A percentile compares a stretch with the other conserved stretches of the same genome.
phyloP scores from a whole-genome alignment of 371 early-diverging fungal species.

The Actinomucor elegans region DNA sequence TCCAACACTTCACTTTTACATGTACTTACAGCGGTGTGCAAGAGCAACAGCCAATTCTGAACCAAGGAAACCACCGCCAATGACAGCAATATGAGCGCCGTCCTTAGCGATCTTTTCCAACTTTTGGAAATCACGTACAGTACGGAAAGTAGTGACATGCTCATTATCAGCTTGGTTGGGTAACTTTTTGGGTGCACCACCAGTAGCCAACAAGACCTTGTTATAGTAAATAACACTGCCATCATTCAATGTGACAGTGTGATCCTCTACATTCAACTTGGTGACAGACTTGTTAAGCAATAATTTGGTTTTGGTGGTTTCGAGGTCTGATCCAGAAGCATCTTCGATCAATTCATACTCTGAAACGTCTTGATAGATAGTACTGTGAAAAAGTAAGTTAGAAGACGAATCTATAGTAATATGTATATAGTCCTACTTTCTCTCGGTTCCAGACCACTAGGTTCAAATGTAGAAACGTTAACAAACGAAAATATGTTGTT shows the following conservation, averaged over 20 bases:
- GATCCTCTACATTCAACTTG: slow-evolving; percentile 62
- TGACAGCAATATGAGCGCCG: slow-evolving; percentile 58
- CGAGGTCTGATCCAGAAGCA: slow-evolving; percentile 44
- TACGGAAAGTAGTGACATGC: slow-evolving; percentile 66
- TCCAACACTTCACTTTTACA: too few species aligned
- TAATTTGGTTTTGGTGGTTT: slow-evolving; percentile 49
- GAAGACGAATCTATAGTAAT: background rate
- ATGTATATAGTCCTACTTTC: slow-evolving; percentile 37
- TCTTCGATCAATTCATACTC: slow-evolving; percentile 42
- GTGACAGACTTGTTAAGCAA: slow-evolving; percentile 49
- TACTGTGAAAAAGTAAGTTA: slow-evolving; percentile 14
- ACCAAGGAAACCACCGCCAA: slow-evolving; percentile 81
- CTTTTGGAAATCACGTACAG: slow-evolving; percentile 60
- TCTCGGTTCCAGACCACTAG: slow-evolving; percentile 68
- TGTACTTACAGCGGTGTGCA: slow-evolving; percentile 53
- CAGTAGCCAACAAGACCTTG: slow-evolving; percentile 75
- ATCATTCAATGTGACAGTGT: slow-evolving; percentile 58
- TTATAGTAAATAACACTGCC: slow-evolving; percentile 65
- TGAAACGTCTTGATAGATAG: slow-evolving; percentile 40
- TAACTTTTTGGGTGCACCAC: slow-evolving; percentile 65
- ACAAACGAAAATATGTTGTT: too few species aligned
- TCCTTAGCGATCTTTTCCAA: slow-evolving; percentile 55
- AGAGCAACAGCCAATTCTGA: slow-evolving; percentile 72
- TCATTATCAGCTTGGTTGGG: slow-evolving; percentile 34
- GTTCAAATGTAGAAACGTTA: too few species aligned